A percentile compares a stretch with the other conserved stretches of the same genome.
These are phyloP conservation scores for Adansonia grandidieri DNA, from an alignment of 441 rosid genomes.

Conservation along the genomic window DNA sequence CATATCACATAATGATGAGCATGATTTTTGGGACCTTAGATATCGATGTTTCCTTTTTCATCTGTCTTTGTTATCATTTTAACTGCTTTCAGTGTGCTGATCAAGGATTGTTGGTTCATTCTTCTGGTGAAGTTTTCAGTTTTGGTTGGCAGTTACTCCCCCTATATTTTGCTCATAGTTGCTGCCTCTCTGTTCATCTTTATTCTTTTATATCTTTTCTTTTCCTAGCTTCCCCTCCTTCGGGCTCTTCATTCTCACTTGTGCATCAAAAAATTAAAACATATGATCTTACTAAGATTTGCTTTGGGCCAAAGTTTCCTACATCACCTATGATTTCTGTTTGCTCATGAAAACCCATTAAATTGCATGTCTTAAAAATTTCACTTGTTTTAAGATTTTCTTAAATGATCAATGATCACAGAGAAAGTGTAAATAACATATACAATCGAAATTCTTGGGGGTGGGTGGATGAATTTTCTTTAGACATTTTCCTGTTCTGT, in stretches of 20 bases:
- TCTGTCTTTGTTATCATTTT: not conserved
- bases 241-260: not conserved
- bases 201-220: not conserved
- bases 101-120: slow-evolving; percentile 2
- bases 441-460: not conserved
- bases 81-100: not conserved
- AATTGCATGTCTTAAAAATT: slow-evolving; percentile 11
- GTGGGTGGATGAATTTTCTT: slow-evolving; percentile 4
- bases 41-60: not conserved
- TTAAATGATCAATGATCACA: slow-evolving; percentile 15
- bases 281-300: not conserved
- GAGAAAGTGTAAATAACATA: not conserved
- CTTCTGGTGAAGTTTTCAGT: not conserved
- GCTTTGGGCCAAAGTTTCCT: not conserved
- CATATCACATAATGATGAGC: not conserved
- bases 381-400: not conserved
- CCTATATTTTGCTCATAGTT: not conserved
- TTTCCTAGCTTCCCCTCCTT: not conserved
- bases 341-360: not conserved
- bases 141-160: not conserved
- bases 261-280: not conserved
- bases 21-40: not conserved
- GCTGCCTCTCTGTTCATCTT: not conserved
- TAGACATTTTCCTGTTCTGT: not conserved
- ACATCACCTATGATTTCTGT: slow-evolving; percentile 2